These are phyloP conservation scores for Isabelozyma heimii DNA, from an alignment of 805 yeast genomes.

Conservation along the genomic window DNA sequence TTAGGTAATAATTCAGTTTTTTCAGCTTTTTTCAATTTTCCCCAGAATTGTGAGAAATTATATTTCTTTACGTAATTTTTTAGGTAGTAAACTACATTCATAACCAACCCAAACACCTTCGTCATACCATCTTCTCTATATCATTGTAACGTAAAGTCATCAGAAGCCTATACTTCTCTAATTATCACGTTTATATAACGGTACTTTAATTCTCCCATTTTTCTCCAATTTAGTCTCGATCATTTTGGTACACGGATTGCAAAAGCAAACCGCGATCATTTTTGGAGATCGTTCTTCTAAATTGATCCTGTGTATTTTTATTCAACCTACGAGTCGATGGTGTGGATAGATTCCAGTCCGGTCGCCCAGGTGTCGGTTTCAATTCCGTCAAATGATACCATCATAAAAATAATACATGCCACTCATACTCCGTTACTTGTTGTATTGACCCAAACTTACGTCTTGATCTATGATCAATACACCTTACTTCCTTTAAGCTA, in stretches of 20 bases:
- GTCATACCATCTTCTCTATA: too few relatives aligned
- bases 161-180: too few relatives aligned
- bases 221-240: background rate
- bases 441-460: conserved; percentile 25
- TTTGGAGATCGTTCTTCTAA: background rate
- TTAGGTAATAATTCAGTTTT: too few relatives aligned
- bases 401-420: conserved; percentile 19
- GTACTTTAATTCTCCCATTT: background rate
- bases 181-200: too few relatives aligned
- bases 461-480: conserved; percentile 27
- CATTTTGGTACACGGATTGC: background rate
- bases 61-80: background rate
- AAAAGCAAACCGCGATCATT: background rate
- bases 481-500: conserved; percentile 44
- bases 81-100: background rate
- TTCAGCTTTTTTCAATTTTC: background rate
- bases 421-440: conserved; percentile 26
- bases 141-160: too few relatives aligned
- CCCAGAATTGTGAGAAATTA: background rate
- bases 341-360: conserved; percentile 35
- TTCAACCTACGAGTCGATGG: conserved; percentile 17
- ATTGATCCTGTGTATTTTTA: too few relatives aligned
- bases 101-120: too few relatives aligned
- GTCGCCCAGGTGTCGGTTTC: conserved; percentile 25
- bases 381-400: conserved; percentile 8